These are phyloP conservation scores for Cardiosporidium cionae DNA, from an alignment of 169 alveolate species.

Conservation along the genomic window DNA sequence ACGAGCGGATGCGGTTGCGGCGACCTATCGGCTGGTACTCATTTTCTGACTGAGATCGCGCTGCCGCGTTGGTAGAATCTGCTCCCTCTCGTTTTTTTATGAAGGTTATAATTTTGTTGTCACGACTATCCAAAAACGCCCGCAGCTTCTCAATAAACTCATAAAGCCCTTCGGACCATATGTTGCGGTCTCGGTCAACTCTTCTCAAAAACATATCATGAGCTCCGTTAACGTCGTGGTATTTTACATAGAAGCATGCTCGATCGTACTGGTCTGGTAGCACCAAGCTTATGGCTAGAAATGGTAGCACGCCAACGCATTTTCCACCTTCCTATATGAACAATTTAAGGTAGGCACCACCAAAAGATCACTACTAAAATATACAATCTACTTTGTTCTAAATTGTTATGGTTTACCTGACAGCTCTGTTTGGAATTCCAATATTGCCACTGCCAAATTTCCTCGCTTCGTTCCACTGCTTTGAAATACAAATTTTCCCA, in stretches of 20 bases:
- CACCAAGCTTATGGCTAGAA: conserved; percentile 25
- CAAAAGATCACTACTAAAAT: neutral
- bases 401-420: neutral
- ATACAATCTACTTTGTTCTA: neutral
- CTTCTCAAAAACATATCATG: conserved; percentile 19
- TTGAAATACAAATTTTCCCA: conserved; percentile 23
- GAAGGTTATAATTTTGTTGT: neutral
- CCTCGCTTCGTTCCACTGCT: conserved; percentile 11
- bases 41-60: too few species aligned
- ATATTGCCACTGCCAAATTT: conserved; percentile 37
- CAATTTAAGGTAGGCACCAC: too few species aligned
- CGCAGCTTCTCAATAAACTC: conserved; percentile 27
- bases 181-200: conserved; percentile 24
- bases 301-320: neutral
- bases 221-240: neutral
- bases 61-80: neutral
- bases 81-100: neutral
- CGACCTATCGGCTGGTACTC: too few species aligned
- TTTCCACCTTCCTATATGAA: conserved; percentile 9
- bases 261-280: conserved; percentile 24
- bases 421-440: conserved; percentile 31
- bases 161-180: conserved; percentile 33
- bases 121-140: neutral
- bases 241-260: conserved; percentile 12
- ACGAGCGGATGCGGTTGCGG: too few species aligned